Conservation (phyloP, 331 rosid genomes). For the Pyracantha coccinea region DNA sequence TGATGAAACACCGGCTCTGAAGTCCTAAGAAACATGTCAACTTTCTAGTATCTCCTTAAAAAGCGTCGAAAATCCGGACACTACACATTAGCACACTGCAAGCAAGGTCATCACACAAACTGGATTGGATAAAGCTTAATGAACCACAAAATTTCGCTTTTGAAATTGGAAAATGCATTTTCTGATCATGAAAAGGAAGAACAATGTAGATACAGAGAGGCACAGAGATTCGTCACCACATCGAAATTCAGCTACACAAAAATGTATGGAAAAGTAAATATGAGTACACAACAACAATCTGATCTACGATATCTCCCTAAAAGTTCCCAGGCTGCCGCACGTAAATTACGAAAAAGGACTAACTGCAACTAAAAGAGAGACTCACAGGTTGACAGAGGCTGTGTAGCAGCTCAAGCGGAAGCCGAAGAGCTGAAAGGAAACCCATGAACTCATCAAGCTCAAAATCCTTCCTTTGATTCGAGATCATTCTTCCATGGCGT, state of each 20-base stretch:
- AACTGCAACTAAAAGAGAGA: background rate
- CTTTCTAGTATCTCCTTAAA: background rate
- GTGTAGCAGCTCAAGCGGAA: background rate
- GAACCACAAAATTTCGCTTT: background rate
- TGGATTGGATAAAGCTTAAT: background rate
- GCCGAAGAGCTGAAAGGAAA: background rate
- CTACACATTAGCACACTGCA: background rate
- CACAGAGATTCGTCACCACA: background rate
- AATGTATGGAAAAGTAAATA: background rate
- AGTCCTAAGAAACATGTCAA: background rate
- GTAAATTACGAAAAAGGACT: background rate
- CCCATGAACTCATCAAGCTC: background rate
- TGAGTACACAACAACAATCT: constrained; percentile 2
- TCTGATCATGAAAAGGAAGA: background rate
- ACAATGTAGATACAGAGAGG: constrained; percentile 1
- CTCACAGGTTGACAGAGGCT: background rate
- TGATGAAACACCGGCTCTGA: background rate
- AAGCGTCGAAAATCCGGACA: background rate
- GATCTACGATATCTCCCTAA: background rate
- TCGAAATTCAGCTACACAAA: background rate
- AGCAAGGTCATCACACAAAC: background rate
- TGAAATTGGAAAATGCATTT: background rate
- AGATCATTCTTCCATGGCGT: background rate
- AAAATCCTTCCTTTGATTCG: background rate
- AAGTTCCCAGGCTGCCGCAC: background rate